Percentiles rank a stretch among this genome's conserved stretches.
Evolutionary conservation across 1,284 basidiomycete genomes (phyloP).

Genomic region (Leccinum subrobustum): DNA sequence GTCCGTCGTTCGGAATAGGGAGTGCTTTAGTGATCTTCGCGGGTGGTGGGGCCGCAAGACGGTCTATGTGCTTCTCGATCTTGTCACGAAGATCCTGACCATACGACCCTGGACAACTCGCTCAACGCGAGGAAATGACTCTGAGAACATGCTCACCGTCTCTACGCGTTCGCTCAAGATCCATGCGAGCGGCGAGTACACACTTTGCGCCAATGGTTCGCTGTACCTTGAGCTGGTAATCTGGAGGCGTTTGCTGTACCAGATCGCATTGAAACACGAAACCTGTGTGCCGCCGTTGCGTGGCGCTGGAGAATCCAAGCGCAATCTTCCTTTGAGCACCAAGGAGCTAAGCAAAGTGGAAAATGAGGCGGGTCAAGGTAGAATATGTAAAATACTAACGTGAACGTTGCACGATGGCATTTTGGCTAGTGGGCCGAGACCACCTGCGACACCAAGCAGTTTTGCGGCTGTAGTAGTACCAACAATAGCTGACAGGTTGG

Average conservation of each 20-base stretch:
- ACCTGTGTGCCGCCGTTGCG: constrained; percentile 90
- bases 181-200: constrained; percentile 89
- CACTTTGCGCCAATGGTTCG: constrained; percentile 93
- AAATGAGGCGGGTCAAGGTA: neutral
- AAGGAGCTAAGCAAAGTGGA: constrained; percentile 60
- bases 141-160: constrained; percentile 54
- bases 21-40: constrained; percentile 93
- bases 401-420: constrained; percentile 97
- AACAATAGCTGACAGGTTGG: constrained; percentile 97
- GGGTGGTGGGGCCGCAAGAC: constrained; percentile 92
- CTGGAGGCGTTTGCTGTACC: constrained; percentile 83
- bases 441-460: constrained; percentile 95
- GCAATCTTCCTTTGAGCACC: constrained; percentile 92
- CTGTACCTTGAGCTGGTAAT: constrained; percentile 91
- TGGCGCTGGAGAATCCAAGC: constrained; percentile 78
- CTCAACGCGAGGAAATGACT: constrained; percentile 3
- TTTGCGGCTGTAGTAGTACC: constrained; percentile 98
- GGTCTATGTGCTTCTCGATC: constrained; percentile 89
- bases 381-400: constrained; percentile 45
- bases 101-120: constrained; percentile 57
- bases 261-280: constrained; percentile 95
- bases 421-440: constrained; percentile 86
- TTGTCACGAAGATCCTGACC: constrained; percentile 82
- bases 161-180: constrained; percentile 75
- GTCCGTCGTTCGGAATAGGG: constrained; percentile 94